Conservation (phyloP, 257 asterid genomes). For the Pogostemon cablin region DNA sequence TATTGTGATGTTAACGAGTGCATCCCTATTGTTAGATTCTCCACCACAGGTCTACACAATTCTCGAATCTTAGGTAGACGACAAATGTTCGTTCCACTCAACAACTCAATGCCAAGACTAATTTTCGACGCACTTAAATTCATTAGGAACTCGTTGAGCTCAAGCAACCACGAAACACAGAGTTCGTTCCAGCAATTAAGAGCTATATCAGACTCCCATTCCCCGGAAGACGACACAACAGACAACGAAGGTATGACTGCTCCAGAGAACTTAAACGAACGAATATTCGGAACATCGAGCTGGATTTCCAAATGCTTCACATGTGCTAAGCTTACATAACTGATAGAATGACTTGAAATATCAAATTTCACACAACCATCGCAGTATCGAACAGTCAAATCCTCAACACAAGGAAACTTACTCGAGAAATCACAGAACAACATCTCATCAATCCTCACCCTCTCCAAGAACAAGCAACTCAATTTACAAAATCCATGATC, state of each 20-base stretch:
- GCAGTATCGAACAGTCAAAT: background rate
- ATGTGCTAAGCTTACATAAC: background rate
- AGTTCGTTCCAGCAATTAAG: background rate
- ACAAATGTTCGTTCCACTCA: background rate
- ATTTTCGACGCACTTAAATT: slow-evolving; percentile 2
- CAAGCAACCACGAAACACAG: background rate
- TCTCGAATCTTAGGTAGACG: background rate
- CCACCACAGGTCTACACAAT: slow-evolving; percentile 4
- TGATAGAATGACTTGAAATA: slow-evolving; percentile 23
- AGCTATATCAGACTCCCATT: slow-evolving; percentile 22
- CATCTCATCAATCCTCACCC: background rate
- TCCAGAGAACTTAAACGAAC: background rate
- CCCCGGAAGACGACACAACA: background rate
- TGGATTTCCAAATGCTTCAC: background rate
- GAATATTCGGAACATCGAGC: slow-evolving; percentile 25
- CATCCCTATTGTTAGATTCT: slow-evolving; percentile 19
- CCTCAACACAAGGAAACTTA: slow-evolving; percentile 17
- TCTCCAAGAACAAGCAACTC: background rate
- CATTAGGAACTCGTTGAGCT: background rate
- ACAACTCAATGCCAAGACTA: slow-evolving; percentile 14
- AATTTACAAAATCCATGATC: background rate
- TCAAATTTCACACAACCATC: background rate
- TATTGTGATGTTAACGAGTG: background rate
- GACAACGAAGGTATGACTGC: slow-evolving; percentile 1
- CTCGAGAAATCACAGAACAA: slow-evolving; percentile 13